Evolutionary conservation across 345 rosid species (phyloP), one percentile per base, ranked within the genome.

Genomic region (Eucalyptus sp.): DNA sequence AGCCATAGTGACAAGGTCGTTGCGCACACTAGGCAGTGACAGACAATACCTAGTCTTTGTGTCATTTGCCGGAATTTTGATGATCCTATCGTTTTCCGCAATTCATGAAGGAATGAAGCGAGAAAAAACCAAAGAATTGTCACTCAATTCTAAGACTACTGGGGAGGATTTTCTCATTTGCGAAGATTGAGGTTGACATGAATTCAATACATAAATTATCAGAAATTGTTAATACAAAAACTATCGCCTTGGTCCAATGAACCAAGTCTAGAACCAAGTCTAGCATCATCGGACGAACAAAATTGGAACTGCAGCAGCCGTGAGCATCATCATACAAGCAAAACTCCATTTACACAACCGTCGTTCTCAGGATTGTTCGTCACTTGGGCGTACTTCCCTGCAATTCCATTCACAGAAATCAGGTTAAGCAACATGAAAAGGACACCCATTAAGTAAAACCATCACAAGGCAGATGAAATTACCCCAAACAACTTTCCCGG

Each of bases 401-500:
- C 91, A 94, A 12, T 20, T 51, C 60, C 90, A 89, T 85, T 33
- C 56, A 84, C 51, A 84, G 29, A 22, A 83, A 60, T 29, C 68
- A 84, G 10, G 56, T 83, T 20, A 50, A 46, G n/a, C 86, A 81
- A 43, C 44, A 87, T 56, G 37, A 58, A 43, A 87, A 76, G 49
- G 20, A 31, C 7, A 18, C 24, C 46, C 41, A 83, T 31, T 49
- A 17, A 20, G 44, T n/a, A 83, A 85, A 44, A 25, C 7, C 20
- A 17, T n/a, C 22, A 8, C 25, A 12, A 50, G 54, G 46, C 5
- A 80, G 51, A 49, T n/a, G 31, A 88, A 17, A 95, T 95, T 92
- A 96, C 99, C 99, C 98, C 99, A 97, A 27, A 97, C 99, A 27
- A 98, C 99, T 95, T 97, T 96, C 60, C 97, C 99, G 60, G 95